Percentiles rank a stretch among this genome's conserved stretches.
Evolutionary conservation across 108 stramenopile species (phyloP).

Genomic region (Cyclotella kingstonii): DNA sequence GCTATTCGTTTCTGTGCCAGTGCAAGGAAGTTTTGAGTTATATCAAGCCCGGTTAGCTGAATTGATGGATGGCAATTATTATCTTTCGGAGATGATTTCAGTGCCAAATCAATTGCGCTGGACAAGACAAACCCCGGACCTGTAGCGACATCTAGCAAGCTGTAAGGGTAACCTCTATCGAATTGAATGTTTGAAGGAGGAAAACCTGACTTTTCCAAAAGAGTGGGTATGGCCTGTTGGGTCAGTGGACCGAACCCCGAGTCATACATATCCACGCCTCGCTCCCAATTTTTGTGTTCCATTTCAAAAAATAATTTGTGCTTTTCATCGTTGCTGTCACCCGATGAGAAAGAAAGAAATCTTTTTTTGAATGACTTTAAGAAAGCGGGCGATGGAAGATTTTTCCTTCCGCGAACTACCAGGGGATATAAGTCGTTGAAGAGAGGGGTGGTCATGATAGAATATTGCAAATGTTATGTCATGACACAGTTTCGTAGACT

Average conservation of each 20-base stretch:
- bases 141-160: constrained; percentile 45
- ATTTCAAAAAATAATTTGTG: constrained; percentile 32
- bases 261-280: constrained; percentile 39
- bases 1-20: constrained; percentile 40
- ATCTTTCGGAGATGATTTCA: constrained; percentile 3
- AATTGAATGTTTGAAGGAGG: constrained; percentile 9
- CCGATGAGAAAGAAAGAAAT: too few relatives aligned
- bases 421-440: too few relatives aligned
- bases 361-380: too few relatives aligned
- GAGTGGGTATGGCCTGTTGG: constrained; percentile 36
- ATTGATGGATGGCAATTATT: constrained; percentile 13
- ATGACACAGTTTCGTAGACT: too few relatives aligned
- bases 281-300: constrained; percentile 47
- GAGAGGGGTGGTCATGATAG: too few relatives aligned
- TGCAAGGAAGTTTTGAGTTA: constrained; percentile 42
- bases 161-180: constrained; percentile 7
- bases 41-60: constrained; percentile 46
- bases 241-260: constrained; percentile 43
- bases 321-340: constrained; percentile 13
- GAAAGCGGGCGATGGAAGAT: too few relatives aligned
- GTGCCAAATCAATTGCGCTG: constrained; percentile 19
- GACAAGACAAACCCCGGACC: constrained; percentile 44
- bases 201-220: constrained; percentile 33
- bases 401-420: too few relatives aligned
- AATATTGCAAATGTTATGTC: too few relatives aligned